These are phyloP conservation scores for Suhomyces emberorum DNA, from an alignment of 805 yeast species.

Conservation along the genomic window DNA sequence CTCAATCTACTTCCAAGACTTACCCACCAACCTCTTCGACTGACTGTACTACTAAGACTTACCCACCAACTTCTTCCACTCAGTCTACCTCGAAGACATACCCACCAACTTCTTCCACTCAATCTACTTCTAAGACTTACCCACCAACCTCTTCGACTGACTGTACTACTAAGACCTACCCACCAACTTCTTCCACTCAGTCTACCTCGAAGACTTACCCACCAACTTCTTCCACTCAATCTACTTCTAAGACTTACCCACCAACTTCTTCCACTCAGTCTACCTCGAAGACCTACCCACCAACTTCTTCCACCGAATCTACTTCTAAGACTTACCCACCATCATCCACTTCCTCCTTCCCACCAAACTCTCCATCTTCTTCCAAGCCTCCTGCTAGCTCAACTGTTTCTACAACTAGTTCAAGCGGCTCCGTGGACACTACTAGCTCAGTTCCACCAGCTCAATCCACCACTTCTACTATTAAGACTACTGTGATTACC, in stretches of 20 bases:
- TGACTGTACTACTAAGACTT: neutral
- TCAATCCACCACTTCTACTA: neutral
- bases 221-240: neutral
- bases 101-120: neutral
- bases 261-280: neutral
- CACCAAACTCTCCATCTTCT: neutral
- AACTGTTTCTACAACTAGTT: conserved; percentile 1
- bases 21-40: neutral
- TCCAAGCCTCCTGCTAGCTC: neutral
- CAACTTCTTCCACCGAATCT: conserved; percentile 1
- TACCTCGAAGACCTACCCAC: too few relatives aligned
- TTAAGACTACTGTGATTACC: conserved; percentile 28
- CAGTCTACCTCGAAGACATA: neutral
- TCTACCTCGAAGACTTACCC: neutral
- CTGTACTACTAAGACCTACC: conserved; percentile 6
- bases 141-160: neutral
- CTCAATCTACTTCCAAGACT: neutral
- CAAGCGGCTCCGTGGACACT: too few relatives aligned
- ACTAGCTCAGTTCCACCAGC: neutral
- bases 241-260: neutral
- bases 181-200: conserved; percentile 1
- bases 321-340: neutral
- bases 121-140: neutral
- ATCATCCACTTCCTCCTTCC: too few relatives aligned
- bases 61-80: neutral